Percentiles rank a stretch among this genome's conserved stretches.
These are phyloP conservation scores for Lecanosticta acicola DNA, from an alignment of 2,329 filamentous ascomycete species.

Conservation along the genomic window DNA sequence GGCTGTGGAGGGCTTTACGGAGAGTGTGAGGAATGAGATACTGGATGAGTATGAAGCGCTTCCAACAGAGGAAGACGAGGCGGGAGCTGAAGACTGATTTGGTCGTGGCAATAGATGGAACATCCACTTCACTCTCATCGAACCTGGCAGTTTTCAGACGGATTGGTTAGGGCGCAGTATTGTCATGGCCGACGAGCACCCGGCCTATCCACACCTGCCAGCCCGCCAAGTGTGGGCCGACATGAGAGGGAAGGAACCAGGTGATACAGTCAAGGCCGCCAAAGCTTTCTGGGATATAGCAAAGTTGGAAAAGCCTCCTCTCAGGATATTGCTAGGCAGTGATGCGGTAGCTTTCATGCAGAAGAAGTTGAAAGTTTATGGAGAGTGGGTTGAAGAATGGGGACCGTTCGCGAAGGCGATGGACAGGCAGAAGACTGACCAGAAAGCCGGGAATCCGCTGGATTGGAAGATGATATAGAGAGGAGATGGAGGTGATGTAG, in stretches of 20 bases:
- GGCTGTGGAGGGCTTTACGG: slow-evolving; percentile 38
- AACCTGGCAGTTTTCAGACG: neutral
- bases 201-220: neutral
- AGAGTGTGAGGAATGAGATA: slow-evolving; percentile 28
- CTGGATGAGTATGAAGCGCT: neutral
- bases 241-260: neutral
- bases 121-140: neutral
- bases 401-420: neutral
- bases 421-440: no score
- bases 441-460: no score
- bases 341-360: neutral
- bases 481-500: no score
- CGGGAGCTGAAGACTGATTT: no score
- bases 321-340: neutral
- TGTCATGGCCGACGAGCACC: neutral
- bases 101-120: neutral
- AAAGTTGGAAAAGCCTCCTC: neutral
- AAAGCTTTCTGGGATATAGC: neutral
- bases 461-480: no score
- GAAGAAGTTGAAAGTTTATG: neutral
- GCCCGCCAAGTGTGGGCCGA: neutral
- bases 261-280: neutral
- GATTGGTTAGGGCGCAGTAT: neutral
- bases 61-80: no score
- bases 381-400: neutral